Conservation (phyloP, 441 rosid genomes). For the Melastoma candidum region DNA sequence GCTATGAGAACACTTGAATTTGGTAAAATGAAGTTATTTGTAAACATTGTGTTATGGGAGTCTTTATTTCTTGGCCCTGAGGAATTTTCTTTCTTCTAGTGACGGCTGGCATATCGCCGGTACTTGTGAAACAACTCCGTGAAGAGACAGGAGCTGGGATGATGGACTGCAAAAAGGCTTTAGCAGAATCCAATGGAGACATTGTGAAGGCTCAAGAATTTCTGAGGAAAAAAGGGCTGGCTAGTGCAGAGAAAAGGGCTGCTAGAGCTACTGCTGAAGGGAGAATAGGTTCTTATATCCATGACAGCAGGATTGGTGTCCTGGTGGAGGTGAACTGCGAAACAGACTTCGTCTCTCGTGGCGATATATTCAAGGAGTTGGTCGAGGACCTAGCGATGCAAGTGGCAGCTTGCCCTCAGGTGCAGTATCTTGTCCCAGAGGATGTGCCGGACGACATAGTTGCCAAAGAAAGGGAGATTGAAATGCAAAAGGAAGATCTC, state of each 20-base stretch:
- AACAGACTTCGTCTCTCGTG: constrained; percentile 92
- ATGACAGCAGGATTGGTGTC: constrained; percentile 91
- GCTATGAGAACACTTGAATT: constrained; percentile 8
- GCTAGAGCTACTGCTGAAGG: constrained; percentile 89
- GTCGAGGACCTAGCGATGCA: constrained; percentile 75
- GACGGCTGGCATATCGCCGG: constrained; percentile 44
- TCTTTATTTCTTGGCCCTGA: too few species aligned
- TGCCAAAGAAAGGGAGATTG: constrained; percentile 78
- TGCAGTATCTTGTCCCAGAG: constrained; percentile 65
- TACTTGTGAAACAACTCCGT: constrained; percentile 87
- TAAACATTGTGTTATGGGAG: too few species aligned
- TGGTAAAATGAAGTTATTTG: too few species aligned
- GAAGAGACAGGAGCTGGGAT: constrained; percentile 98
- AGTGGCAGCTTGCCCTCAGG: constrained; percentile 94
- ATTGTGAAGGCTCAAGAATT: constrained; percentile 82
- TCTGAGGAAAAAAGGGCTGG: constrained; percentile 87
- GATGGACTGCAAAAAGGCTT: constrained; percentile 98
- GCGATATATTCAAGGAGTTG: constrained; percentile 86
- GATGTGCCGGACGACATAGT: constrained; percentile 76
- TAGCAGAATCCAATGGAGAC: constrained; percentile 69
- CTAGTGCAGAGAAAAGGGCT: constrained; percentile 93
- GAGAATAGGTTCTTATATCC: constrained; percentile 87
- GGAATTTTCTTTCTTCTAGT: too few species aligned
- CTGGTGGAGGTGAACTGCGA: constrained; percentile 89
- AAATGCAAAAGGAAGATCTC: constrained; percentile 96